Evolutionary conservation across 1,284 basidiomycete species (phyloP).

Genomic region (Rhodotorula sp.): DNA sequence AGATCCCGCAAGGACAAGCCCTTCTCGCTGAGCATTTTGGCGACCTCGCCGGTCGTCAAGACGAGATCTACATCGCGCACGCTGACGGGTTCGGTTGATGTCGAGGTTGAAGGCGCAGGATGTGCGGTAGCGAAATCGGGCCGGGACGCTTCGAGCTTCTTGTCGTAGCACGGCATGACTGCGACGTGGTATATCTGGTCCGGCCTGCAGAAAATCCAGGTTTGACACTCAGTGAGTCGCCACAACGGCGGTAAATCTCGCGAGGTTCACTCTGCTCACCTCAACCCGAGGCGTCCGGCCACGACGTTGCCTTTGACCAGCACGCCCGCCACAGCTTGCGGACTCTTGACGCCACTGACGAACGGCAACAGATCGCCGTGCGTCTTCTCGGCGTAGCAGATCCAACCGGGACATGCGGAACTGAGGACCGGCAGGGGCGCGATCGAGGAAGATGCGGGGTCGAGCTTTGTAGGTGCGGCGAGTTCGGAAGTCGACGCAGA

Average conservation of each 20-base stretch:
- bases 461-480: conserved; percentile 22
- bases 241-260: neutral
- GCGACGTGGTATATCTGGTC: conserved; percentile 89
- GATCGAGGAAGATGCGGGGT: conserved; percentile 19
- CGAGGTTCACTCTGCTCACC: conserved; percentile 55
- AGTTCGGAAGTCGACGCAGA: conserved; percentile 7
- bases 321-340: conserved; percentile 90
- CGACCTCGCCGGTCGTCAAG: conserved; percentile 92
- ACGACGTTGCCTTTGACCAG: conserved; percentile 80
- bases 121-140: conserved; percentile 75
- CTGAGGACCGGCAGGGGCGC: conserved; percentile 77
- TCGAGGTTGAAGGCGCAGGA: neutral
- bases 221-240: neutral
- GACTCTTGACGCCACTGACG: conserved; percentile 81
- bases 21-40: conserved; percentile 77
- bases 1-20: conserved; percentile 69
- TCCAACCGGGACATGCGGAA: conserved; percentile 97
- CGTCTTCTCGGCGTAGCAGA: conserved; percentile 98
- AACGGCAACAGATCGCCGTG: conserved; percentile 91
- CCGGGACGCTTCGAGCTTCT: conserved; percentile 95
- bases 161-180: conserved; percentile 99
- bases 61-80: conserved; percentile 94
- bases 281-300: conserved; percentile 61
- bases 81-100: conserved; percentile 57
- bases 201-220: conserved; percentile 56